Evolutionary conservation across 2,329 filamentous ascomycete species (phyloP), one percentile per base, ranked within the genome.

Genomic region (Penicillium expansum): DNA sequence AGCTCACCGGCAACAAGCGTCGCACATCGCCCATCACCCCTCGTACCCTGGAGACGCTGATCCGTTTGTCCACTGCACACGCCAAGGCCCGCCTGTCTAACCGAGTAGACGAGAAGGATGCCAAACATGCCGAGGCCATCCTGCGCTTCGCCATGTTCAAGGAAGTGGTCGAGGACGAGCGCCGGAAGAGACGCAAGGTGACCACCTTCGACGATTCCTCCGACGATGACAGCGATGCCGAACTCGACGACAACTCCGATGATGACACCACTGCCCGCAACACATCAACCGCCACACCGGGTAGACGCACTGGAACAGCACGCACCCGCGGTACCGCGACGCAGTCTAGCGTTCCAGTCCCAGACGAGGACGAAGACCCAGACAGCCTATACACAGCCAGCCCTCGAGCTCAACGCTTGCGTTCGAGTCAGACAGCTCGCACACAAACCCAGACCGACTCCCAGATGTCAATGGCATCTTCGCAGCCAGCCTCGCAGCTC

Each of bases 71-170:
- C 5, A 97, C 93, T 0, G 94, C 94, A 1, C 94, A 99, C 67
- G 94, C 94, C 59, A 99, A 97, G 76, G 86, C 92, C 7, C 86
- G 94, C 30, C 81, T 99, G 7, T 96, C 92, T 1, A 92, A 86
- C 69, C 82, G 91, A 39, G 91, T 99, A 3, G 92, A 97, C 63
- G 89, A 96, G 72, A 87, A 88, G 54, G 94, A 99, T 73, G 92
- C 93, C 1, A 78, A 90, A 52, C 87, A 92, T 33, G 94, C 94
- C 10, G 93, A 99, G 73, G 83, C 86, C 9, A 96, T 99, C 63
- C 79, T 99, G 32, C 86, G 94, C 18, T 99, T 97, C 70, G 95
- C 94, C 2, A 82, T 99, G 35, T 99, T 99, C 83, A 97, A 97
- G 74, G 94, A 99, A 77, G 87, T 99, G 0, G 82, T 96, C 4